Evolutionary conservation across 2,329 filamentous ascomycete species (phyloP), one percentile per base, ranked within the genome.

Genomic region (Neofusicoccum sp.): DNA sequence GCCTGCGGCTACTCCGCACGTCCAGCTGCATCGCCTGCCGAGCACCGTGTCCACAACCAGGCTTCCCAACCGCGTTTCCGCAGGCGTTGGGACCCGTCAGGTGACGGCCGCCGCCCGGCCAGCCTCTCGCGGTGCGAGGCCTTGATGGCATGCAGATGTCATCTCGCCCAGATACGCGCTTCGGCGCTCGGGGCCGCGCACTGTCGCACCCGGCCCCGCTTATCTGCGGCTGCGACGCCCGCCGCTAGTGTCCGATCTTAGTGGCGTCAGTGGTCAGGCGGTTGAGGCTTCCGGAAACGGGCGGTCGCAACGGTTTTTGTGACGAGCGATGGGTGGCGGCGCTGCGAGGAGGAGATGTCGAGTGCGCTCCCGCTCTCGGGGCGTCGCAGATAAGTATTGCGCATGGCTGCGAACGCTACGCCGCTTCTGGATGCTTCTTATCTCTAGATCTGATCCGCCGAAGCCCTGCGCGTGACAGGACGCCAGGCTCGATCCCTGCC

Each of bases 101-200:
- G 28, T 44, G 39, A 56, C n/a, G 52, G 4, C 22, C 16, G 29
- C 28, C 45, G 7, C n/a, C 41, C 16, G 41, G 41, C 41, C 41
- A 43, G 39, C 52, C 36, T 54, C 28, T 44, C 52, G 52, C 52
- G 52, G 14, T 34, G 52, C n/a, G 8, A n/a, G 28, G 48, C 48
- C 28, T 11, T 58, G 54, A 58, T 58, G 54, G 54, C 45, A 58
- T 58, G 54, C 54, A 45, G n/a, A 58, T 58, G 54, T 58, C 54
- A 58, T 58, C 54, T 28, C 11, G 28, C 22, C 29, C 54, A 45
- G 31, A 3, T 8, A n/a, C 16, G 28, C 29, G 54, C 12, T 44
- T 43, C 43, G 31, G 28, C 29, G 22, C 4, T 58, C 31, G 29
- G 11, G 12, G 31, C 8, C 54, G n/a, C 14, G 14, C 41, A 43